Base-by-base conservation (phyloP, 768 basidiomycete genomes). In the Pleurotus pulmonarius region DNA sequence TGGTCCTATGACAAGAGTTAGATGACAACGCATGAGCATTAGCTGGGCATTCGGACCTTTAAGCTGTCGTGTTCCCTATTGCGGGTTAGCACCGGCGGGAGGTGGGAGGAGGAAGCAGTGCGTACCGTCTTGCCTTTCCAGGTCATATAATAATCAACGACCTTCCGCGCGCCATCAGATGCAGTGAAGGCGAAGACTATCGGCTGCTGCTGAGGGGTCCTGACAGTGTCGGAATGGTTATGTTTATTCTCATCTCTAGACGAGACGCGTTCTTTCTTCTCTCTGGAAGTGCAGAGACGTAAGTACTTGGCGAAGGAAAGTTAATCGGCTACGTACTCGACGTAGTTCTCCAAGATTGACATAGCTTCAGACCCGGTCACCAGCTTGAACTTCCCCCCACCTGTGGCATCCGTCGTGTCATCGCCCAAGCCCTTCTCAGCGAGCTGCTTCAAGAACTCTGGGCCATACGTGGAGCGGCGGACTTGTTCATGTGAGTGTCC, bases 91-190 rank as follows among this genome's bases (percentile, higher is more conserved):
- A 43, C 29, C 15, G 37, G 57, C 6, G 25, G 47, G 20, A 22
- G 54, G 26, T 56, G 18, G 49, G 3, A 57, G 47, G 34, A 53
- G 9, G 46, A 26, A 20, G 20, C 18, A 22, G 37, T 7, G 58
- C 74, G 49, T 46, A 77, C 77, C 49, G 65, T 71, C 64, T 74
- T 71, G 12, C 74, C 71, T 59, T 70, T 69, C 79, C 79, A 80
- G 26, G 76, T 74, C 75, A 79, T 76, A 59, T 80, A 80, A 63
- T 78, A 81, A 61, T 82, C 77, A 34, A 79, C 72, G 39, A 72
- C 71, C 59, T 73, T 77, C 52, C 69, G 68, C 18, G 71, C 73
- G 9, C 69, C 71, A 20, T 74, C 70, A 59, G 67, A 64, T 15
- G 68, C 72, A 16, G 75, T 70, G 57, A 79, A 72, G 3, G 76